A percentile compares a stretch with the other conserved stretches of the same genome.
Conservation (phyloP, 805 yeast genomes). For the Helenozyma rhizophorensis region DNA sequence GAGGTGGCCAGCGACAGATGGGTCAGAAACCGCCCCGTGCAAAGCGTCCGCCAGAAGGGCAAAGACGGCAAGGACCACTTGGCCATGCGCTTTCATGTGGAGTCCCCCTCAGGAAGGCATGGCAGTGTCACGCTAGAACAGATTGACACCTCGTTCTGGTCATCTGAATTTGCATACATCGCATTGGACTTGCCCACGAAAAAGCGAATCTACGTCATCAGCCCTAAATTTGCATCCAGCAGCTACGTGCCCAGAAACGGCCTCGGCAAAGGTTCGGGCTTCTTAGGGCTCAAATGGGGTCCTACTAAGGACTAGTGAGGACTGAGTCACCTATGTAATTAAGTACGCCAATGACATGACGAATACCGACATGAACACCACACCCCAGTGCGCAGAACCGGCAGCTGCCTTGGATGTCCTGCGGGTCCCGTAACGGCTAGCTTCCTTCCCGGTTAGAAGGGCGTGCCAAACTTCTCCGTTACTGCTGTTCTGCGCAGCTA, state of each 20-base stretch:
- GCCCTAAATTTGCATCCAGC: slow-evolving; percentile 49
- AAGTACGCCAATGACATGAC: slow-evolving; percentile 9
- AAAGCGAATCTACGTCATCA: slow-evolving; percentile 63
- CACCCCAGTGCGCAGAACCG: slow-evolving; percentile 4
- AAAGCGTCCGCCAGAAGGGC: slow-evolving; percentile 61
- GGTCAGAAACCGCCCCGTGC: slow-evolving; percentile 85
- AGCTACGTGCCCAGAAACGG: slow-evolving; percentile 35
- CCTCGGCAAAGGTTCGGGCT: slow-evolving; percentile 44
- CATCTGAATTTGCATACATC: slow-evolving; percentile 67
- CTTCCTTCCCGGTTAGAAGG: too few relatives aligned
- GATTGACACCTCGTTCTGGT: slow-evolving; percentile 58
- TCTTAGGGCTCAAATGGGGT: slow-evolving; percentile 86
- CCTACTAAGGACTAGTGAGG: slow-evolving; percentile 49
- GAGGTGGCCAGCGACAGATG: slow-evolving; percentile 68
- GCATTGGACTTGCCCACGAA: slow-evolving; percentile 73
- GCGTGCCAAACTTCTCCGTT: too few relatives aligned
- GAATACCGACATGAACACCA: slow-evolving; percentile 5
- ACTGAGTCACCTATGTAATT: slow-evolving; percentile 6
- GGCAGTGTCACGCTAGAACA: slow-evolving; percentile 82
- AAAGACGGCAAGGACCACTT: slow-evolving; percentile 77
- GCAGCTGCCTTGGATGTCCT: too few relatives aligned
- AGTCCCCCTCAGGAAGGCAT: slow-evolving; percentile 54
- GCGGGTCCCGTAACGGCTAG: slow-evolving; percentile 2
- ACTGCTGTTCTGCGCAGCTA: too few relatives aligned
- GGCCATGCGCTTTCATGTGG: slow-evolving; percentile 82